Conservation (phyloP, 768 basidiomycete genomes). For the Lactarius sp. region DNA sequence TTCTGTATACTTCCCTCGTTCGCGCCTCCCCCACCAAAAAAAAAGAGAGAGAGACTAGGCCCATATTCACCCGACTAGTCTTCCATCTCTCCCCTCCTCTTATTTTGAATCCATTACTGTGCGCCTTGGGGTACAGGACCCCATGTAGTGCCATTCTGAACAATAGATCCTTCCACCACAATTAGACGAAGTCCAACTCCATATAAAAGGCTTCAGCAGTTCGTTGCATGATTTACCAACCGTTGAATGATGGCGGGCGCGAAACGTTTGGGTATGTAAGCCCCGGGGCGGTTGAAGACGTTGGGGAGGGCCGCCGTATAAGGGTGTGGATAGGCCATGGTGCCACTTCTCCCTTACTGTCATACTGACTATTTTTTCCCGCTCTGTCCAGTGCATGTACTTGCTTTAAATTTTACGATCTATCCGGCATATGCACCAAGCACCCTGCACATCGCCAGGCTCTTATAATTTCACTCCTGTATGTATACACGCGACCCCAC, state of each 20-base stretch:
- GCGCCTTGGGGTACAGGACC: no score
- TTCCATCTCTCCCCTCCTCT: not conserved
- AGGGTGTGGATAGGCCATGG: no score
- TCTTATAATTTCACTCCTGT: constrained; percentile 62
- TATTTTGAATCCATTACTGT: no score
- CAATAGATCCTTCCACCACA: no score
- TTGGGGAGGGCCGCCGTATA: not conserved
- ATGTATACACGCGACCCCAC: constrained; percentile 83
- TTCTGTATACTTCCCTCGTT: not conserved
- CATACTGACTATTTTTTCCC: not conserved
- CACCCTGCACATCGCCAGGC: not conserved
- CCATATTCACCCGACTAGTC: not conserved
- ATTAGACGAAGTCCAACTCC: no score
- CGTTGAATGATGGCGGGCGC: not conserved
- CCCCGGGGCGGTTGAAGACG: not conserved
- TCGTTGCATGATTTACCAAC: not conserved
- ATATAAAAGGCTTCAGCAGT: no score
- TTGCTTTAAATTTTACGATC: not conserved
- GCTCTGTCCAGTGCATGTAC: not conserved
- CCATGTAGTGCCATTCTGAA: not conserved
- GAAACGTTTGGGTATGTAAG: no score
- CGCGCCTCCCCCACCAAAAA: not conserved
- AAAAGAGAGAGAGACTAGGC: not conserved
- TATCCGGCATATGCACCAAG: not conserved
- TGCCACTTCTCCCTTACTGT: not conserved